A percentile compares a stretch with the other conserved stretches of the same genome.
phyloP scores from a whole-genome alignment of 305 asterid species.

The Solanum aculeatissimum region DNA sequence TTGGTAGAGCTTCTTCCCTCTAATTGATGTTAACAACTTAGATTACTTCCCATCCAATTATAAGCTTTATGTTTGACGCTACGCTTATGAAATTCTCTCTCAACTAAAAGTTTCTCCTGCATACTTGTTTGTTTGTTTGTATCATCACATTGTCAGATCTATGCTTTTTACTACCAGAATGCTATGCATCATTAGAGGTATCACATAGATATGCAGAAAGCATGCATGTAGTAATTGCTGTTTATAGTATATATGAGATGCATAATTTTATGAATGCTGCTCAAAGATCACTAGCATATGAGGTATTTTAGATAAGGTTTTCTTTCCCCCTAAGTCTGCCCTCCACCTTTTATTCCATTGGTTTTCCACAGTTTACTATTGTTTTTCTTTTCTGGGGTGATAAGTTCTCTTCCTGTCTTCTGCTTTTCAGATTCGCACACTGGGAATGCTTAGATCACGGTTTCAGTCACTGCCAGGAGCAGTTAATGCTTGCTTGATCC shows the following conservation, averaged over 20 bases:
- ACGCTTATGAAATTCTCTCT: neutral
- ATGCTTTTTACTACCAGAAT: neutral
- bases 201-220: neutral
- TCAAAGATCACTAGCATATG: neutral
- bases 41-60: neutral
- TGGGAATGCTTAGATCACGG: constrained; percentile 93
- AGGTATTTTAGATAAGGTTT: neutral
- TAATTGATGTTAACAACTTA: neutral
- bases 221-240: neutral
- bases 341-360: neutral
- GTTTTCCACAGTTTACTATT: neutral
- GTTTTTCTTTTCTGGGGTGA: constrained; percentile 10
- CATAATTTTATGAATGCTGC: neutral
- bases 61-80: neutral
- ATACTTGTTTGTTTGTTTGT: neutral
- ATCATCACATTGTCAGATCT: neutral
- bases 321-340: neutral
- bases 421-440: constrained; percentile 69
- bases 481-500: constrained; percentile 74
- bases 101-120: neutral
- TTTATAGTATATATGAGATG: neutral
- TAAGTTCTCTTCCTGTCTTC: constrained; percentile 8
- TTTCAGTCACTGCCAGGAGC: constrained; percentile 88
- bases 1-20: constrained; percentile 15
- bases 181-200: neutral